Base-by-base conservation (phyloP, 768 basidiomycete genomes). In the Boletus coccyginus region DNA sequence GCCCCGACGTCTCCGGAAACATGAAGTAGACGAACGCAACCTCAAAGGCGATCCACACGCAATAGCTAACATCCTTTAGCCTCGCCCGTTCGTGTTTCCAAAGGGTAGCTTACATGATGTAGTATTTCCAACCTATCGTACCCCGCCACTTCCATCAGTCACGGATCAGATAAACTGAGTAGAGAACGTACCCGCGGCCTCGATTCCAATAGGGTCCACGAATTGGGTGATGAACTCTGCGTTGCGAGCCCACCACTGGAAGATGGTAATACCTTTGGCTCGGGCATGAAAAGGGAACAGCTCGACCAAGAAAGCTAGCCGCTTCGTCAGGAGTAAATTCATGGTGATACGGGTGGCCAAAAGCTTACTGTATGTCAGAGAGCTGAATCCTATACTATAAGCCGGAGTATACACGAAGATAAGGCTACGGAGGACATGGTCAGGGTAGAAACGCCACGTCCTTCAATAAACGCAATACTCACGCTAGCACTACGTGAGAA, bases 251-350 rank as follows among this genome's bases (percentile, higher is more conserved):
- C 79, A 83, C 75, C 77, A 81, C 59, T 86, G 83, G 74, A 82
- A 86, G n/a, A 86, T 63, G 3, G 84, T 71, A 50, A 87, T 78
- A 36, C 86, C 86, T 66, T 78, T 81, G 1, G 85, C 78, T 52
- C 85, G 82, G 27, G 77, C 77, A 56, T 82, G 79, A 69, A 76
- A 87, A 0, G 86, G 86, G 75, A 87, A 86, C 32, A 87, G 64
- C 61, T 87, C 86, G 19, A 86, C 84, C 57, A 86, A 43, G 24
- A 17, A 50, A 13, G 50, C 40, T 50, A 62, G 16, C 36, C 36
- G 9, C 27, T 27, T 36, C 16, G 14, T 61, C 55, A 50, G 7
- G 9, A 9, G 9, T 8, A 31, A 6, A 11, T 17, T 17, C 8
- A 27, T n/a, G 3, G 7, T 19, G 19, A 35, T 7, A 17, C 21